A percentile compares a stretch with the other conserved stretches of the same genome.
phyloP scores from a whole-genome alignment of 1,284 basidiomycete species.

The Trametes versicolor region DNA sequence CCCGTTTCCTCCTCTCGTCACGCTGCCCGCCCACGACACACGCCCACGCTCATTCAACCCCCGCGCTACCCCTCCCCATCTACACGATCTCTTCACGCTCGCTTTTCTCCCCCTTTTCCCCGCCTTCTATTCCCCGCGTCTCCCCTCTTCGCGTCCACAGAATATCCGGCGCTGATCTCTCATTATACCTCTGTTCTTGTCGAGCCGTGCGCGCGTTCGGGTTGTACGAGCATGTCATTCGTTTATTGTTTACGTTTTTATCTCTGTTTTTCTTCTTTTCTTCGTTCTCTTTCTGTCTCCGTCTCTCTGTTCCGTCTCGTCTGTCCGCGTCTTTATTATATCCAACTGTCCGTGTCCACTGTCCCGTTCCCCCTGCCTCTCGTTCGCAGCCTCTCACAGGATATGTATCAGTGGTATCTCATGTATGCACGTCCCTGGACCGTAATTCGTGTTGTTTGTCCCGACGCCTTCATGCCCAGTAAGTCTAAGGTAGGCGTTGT shows the following conservation, averaged over 20 bases:
- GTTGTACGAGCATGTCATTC: constrained; percentile 27
- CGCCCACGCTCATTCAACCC: constrained; percentile 29
- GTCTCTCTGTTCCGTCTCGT: background rate
- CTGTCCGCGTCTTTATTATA: constrained; percentile 23
- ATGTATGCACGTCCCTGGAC: constrained; percentile 37
- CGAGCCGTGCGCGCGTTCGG: constrained; percentile 26
- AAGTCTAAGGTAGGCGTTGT: too few relatives aligned
- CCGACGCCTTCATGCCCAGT: background rate
- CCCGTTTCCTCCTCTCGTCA: constrained; percentile 9
- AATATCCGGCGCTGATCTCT: constrained; percentile 28
- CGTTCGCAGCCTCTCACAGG: constrained; percentile 22
- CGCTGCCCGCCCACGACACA: constrained; percentile 21
- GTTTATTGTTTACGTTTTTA: background rate
- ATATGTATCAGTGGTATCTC: constrained; percentile 38
- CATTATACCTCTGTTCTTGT: constrained; percentile 31
- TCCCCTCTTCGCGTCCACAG: background rate
- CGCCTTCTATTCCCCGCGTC: constrained; percentile 1
- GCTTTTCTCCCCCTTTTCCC: constrained; percentile 13
- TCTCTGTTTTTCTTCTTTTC: background rate
- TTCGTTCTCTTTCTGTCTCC: constrained; percentile 3
- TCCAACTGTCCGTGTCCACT: constrained; percentile 13
- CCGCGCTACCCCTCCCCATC: constrained; percentile 30
- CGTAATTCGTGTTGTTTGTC: constrained; percentile 31
- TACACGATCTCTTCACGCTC: constrained; percentile 26
- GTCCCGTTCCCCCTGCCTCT: constrained; percentile 5